Percentiles rank a stretch among this genome's conserved stretches.
phyloP scores from a whole-genome alignment of 495 filamentous ascomycete genomes.

The Neurospora africana region DNA sequence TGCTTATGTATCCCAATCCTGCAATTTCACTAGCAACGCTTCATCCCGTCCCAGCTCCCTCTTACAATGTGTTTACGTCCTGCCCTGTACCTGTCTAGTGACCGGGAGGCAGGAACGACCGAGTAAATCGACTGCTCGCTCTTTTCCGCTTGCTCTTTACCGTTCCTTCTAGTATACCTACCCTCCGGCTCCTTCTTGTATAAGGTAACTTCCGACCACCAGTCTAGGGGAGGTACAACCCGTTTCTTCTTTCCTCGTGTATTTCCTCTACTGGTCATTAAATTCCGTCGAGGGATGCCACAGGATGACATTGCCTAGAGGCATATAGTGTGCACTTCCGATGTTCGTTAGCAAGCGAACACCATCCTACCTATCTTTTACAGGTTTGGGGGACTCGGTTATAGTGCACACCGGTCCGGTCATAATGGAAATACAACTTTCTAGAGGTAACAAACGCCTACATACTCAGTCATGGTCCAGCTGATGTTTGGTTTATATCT shows the following conservation, averaged over 20 bases:
- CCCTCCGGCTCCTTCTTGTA: background rate
- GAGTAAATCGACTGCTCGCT: background rate
- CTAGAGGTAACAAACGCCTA: too few relatives aligned
- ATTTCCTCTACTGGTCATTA: background rate
- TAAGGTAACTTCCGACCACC: background rate
- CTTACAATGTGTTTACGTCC: background rate
- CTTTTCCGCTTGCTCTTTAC: background rate
- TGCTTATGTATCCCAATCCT: background rate
- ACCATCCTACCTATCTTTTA: too few relatives aligned
- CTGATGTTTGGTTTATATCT: too few relatives aligned
- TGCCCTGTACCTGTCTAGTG: background rate
- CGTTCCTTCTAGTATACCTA: background rate
- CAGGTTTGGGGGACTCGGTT: too few relatives aligned
- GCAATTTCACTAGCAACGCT: background rate
- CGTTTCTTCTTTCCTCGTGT: background rate
- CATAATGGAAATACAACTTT: too few relatives aligned
- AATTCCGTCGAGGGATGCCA: background rate
- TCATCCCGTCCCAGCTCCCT: background rate
- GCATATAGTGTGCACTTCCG: too few relatives aligned
- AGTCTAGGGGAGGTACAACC: background rate
- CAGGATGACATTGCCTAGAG: too few relatives aligned
- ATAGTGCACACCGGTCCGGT: too few relatives aligned
- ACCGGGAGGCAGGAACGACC: background rate
- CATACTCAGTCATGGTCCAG: too few relatives aligned
- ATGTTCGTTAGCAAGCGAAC: too few relatives aligned